Conservation (phyloP, 305 asterid species). For the Rubia balearica region DNA sequence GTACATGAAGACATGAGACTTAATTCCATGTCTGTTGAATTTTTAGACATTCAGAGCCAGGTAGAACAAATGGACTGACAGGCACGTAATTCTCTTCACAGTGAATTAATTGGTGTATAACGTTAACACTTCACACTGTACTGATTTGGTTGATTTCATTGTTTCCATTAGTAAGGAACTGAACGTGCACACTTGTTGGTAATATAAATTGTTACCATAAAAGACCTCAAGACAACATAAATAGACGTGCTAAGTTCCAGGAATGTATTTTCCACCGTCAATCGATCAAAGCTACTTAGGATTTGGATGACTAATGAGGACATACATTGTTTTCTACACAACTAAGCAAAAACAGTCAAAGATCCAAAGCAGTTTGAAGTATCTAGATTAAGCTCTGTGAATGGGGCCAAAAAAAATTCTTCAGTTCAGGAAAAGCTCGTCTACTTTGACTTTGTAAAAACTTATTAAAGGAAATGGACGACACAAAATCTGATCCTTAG, state of each 20-base stretch:
- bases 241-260: background rate
- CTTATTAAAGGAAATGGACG: too few species aligned
- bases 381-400: background rate
- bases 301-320: background rate
- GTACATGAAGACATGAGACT: background rate
- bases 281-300: background rate
- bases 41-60: background rate
- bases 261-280: background rate
- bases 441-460: too few species aligned
- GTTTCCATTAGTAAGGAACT: background rate
- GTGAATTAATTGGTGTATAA: background rate
- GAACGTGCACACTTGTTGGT: background rate
- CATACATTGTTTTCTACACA: background rate
- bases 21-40: background rate
- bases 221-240: background rate
- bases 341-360: background rate
- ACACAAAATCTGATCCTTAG: too few species aligned
- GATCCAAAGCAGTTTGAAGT: background rate
- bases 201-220: background rate
- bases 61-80: background rate
- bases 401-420: background rate
- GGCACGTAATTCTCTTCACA: background rate
- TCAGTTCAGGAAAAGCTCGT: too few species aligned
- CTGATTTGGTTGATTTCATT: background rate
- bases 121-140: background rate